Percentiles rank a stretch among this genome's conserved stretches.
These are phyloP conservation scores for Quercus tomentella DNA, from an alignment of 331 rosid genomes.

Conservation along the genomic window DNA sequence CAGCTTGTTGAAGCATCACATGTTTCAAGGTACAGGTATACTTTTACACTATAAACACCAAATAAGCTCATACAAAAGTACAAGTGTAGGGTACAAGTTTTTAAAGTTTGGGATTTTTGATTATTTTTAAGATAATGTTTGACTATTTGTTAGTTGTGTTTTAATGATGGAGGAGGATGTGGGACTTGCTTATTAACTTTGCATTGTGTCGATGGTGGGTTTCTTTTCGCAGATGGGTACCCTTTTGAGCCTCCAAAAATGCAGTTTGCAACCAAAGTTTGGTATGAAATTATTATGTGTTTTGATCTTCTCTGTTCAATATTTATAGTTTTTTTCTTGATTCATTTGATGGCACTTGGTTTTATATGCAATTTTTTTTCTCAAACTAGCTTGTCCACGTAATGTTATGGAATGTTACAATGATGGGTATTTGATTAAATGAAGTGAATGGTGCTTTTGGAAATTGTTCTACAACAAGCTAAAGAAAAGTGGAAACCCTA, in stretches of 20 bases:
- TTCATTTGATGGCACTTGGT: no score
- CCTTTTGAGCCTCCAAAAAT: constrained; percentile 99
- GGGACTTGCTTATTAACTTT: neutral
- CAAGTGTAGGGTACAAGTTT: neutral
- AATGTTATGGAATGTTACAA: neutral
- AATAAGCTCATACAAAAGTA: no score
- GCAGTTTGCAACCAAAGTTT: constrained; percentile 91
- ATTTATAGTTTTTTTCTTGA: neutral
- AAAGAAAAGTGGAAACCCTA: neutral
- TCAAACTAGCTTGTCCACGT: neutral
- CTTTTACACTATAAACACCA: neutral
- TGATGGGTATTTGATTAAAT: no score
- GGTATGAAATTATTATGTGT: constrained; percentile 38
- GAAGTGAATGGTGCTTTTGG: neutral
- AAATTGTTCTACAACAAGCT: neutral
- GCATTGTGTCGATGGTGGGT: neutral
- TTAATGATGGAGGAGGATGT: neutral
- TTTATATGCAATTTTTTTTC: neutral
- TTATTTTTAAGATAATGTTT: neutral
- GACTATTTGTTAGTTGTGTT: neutral
- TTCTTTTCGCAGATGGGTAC: constrained; percentile 73
- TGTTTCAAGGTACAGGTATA: neutral
- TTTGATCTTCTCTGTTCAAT: neutral
- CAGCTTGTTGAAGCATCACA: no score
- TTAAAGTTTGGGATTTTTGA: neutral